Percentiles rank a stretch among this genome's conserved stretches.
Conservation (phyloP, 1,284 basidiomycete species). For the Boletus semigastroideus region DNA sequence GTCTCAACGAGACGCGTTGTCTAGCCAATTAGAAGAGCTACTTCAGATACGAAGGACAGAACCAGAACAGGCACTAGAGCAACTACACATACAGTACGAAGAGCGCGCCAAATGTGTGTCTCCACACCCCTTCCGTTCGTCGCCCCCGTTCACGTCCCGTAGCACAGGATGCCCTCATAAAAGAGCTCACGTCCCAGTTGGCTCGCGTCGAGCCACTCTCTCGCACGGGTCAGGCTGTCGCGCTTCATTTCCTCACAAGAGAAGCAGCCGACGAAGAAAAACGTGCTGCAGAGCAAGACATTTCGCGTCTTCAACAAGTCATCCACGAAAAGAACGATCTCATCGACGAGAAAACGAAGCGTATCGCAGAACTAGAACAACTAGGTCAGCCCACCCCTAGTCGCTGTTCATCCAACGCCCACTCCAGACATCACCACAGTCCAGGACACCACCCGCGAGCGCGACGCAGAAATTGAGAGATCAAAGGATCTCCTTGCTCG, state of each 20-base stretch:
- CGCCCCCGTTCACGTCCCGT: constrained; percentile 9
- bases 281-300: constrained; percentile 48
- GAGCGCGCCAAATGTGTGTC: constrained; percentile 49
- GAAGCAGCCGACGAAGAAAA: constrained; percentile 72
- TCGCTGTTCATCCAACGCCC: neutral
- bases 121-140: neutral
- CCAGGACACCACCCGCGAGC: constrained; percentile 49
- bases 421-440: constrained; percentile 35
- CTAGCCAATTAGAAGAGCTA: constrained; percentile 55
- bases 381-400: constrained; percentile 39
- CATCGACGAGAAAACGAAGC: constrained; percentile 47
- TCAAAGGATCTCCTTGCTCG: constrained; percentile 47
- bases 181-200: constrained; percentile 55
- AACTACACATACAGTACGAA: constrained; percentile 49
- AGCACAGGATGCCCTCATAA: constrained; percentile 60
- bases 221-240: constrained; percentile 45
- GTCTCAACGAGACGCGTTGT: constrained; percentile 47
- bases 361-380: constrained; percentile 46
- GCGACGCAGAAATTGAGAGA: constrained; percentile 62
- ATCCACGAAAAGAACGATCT: constrained; percentile 44
- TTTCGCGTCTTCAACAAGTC: constrained; percentile 43
- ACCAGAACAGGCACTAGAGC: constrained; percentile 52
- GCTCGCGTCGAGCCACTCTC: constrained; percentile 54
- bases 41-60: constrained; percentile 59
- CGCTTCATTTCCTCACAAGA: constrained; percentile 66